Evolutionary conservation across 805 yeast species (phyloP).

Genomic region (Kazachstania kunashirensis): DNA sequence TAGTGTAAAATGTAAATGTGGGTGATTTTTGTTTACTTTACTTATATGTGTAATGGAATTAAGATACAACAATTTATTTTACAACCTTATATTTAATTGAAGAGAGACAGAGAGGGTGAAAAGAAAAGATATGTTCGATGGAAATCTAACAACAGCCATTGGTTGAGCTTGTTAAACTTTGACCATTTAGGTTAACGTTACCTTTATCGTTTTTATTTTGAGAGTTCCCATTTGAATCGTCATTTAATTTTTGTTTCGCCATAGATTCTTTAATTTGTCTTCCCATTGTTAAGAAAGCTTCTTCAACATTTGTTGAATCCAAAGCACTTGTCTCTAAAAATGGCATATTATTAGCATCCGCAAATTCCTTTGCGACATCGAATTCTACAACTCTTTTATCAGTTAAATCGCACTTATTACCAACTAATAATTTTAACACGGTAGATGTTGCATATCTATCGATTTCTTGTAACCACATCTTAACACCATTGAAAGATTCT

Average conservation of each 20-base stretch:
- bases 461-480: conserved; percentile 97
- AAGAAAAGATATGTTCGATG: no score
- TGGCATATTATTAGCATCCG: conserved; percentile 83
- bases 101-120: no score
- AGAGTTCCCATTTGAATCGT: conserved; percentile 2
- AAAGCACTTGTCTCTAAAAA: conserved; percentile 94
- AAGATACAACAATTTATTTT: no score
- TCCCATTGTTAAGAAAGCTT: conserved; percentile 97
- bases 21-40: no score
- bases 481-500: conserved; percentile 90
- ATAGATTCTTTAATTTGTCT: conserved; percentile 95
- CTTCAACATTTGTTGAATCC: conserved; percentile 93
- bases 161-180: conserved; percentile 38
- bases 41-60: no score
- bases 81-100: no score
- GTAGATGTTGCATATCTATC: conserved; percentile 98
- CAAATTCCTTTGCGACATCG: conserved; percentile 94
- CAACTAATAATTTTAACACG: conserved; percentile 89
- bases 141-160: conserved; percentile 44
- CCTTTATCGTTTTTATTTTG: conserved; percentile 39
- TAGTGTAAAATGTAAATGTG: no score
- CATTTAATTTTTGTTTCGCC: conserved; percentile 49
- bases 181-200: conserved; percentile 66
- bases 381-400: conserved; percentile 94
- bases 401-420: conserved; percentile 89